Base-by-base conservation (phyloP, 2,329 filamentous ascomycete species). In the Paracoccidioides lutzii region DNA sequence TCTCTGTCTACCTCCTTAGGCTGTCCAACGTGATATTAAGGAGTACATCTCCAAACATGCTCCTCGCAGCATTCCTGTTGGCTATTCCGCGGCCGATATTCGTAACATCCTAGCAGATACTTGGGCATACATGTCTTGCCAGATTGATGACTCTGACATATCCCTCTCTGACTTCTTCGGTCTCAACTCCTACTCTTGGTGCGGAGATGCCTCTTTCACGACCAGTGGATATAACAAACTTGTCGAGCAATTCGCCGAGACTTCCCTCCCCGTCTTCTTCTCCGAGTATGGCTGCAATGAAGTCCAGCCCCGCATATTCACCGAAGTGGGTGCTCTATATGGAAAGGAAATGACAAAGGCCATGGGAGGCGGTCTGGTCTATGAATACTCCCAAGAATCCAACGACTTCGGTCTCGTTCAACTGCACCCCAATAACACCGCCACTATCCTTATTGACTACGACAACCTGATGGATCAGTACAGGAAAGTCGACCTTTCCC, bases 381-480 rank as follows among this genome's bases (percentile, higher is more conserved):
- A 78, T 63, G 75, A 78, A 61, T 78, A 74, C 63, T 75, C 71
- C 53, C 65, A 76, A 62, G 75, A 77, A 61, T 62, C 64, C 6
- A 75, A 75, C 61, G 65, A 76, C 52, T 78, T 73, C 59, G 75
- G 75, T 53, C 77, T 90, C 6, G 83, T 88, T 59, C 65, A 79
- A 60, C 71, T 88, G 63, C 79, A 79, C 62, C 71, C 69, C 57
- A 79, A 83, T 62, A 77, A 76, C 60, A 79, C 76, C 15, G 77
- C 81, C 55, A 74, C 76, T 49, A 75, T 89, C 45, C 75, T 82
- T 40, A 62, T 71, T 28, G 87, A 90, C 69, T 90, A 78, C 72
- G 80, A 86, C 67, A 84, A 87, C 60, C 82, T 97, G 58, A 81
- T 85, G 73, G 72, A 71, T 40, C 87, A 93, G 75, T 90, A 87